Evolutionary conservation across 345 rosid genomes (phyloP).

Genomic region (Dovyalis caffra): DNA sequence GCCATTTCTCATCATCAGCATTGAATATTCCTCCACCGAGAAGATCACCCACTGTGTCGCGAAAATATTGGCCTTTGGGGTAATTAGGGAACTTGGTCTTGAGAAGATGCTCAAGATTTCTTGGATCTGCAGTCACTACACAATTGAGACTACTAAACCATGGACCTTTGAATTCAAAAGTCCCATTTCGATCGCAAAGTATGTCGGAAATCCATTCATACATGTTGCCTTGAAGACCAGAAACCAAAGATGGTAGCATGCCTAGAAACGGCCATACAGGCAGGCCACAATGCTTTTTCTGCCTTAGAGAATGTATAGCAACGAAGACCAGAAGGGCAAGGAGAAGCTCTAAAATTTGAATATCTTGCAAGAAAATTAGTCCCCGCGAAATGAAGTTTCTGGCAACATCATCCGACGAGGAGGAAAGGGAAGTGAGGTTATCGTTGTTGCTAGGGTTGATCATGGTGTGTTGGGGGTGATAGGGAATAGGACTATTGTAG

Average conservation of each 20-base stretch:
- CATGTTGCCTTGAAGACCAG: slow-evolving; percentile 42
- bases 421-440: slow-evolving; percentile 30
- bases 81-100: slow-evolving; percentile 76
- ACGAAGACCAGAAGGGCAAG: slow-evolving; percentile 50
- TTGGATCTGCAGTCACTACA: slow-evolving; percentile 77
- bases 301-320: slow-evolving; percentile 50
- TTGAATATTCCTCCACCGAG: slow-evolving; percentile 87
- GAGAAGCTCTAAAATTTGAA: slow-evolving; percentile 51
- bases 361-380: slow-evolving; percentile 41
- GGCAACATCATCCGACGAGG: slow-evolving; percentile 8
- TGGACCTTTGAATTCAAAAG: slow-evolving; percentile 76
- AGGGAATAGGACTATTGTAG: slow-evolving; percentile 20
- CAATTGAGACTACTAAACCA: slow-evolving; percentile 76
- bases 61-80: slow-evolving; percentile 83
- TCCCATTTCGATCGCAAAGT: slow-evolving; percentile 61
- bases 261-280: slow-evolving; percentile 89
- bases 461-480: slow-evolving; percentile 45
- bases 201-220: slow-evolving; percentile 74
- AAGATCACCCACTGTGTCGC: slow-evolving; percentile 66
- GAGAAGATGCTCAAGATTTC: slow-evolving; percentile 84
- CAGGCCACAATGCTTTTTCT: slow-evolving; percentile 49
- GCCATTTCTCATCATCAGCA: slow-evolving; percentile 89
- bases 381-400: slow-evolving; percentile 17
- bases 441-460: slow-evolving; percentile 29
- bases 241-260: slow-evolving; percentile 78